Evolutionary conservation across 257 asterid species (phyloP), one percentile per base, ranked within the genome.

Genomic region (Forsythia viridissima): DNA sequence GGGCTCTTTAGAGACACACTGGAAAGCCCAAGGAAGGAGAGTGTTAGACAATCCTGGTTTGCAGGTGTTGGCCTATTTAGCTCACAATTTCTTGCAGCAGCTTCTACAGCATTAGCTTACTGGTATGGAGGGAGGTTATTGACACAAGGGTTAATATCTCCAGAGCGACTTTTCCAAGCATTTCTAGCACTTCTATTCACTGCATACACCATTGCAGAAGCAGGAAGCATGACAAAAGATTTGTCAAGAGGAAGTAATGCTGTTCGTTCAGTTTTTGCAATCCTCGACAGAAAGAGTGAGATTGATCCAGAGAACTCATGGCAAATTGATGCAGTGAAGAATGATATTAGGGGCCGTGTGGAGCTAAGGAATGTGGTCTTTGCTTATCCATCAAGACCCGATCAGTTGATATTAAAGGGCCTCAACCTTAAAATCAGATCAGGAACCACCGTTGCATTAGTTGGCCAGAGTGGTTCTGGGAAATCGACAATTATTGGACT

Each of bases 191-290:
- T 92, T 13, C 82, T 92, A 37, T 91, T 92, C 81, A 92, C 97
- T n/a, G 96, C 97, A 21, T 92, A 92, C 76, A 92, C 96, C 5
- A 92, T 92, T 37, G 97, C 96, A 42, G 97, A 92, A 61, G 97
- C 96, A 7, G 97, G 97, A 74, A 92, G 96, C 83, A 90, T 92
- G 97, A 92, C 97, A n/a, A 91, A 90, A 48, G 97, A 92, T 77
- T 81, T 92, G 76, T 87, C 97, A 0, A 80, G 97, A 74, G 97
- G 97, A 81, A 92, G 88, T 83, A 87, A 79, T 30, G 97, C 92
- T 4, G 93, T 92, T 2, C 81, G 94, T 57, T 90, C 97, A 40
- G 93, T 92, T n/a, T 90, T 92, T 42, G 87, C 97, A 18, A 88
- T 89, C 75, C 87, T 92, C 1, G 92, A 92, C 15, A 78, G 94